Evolutionary conservation across 805 yeast genomes (phyloP).

Genomic region (Candida insectalens): DNA sequence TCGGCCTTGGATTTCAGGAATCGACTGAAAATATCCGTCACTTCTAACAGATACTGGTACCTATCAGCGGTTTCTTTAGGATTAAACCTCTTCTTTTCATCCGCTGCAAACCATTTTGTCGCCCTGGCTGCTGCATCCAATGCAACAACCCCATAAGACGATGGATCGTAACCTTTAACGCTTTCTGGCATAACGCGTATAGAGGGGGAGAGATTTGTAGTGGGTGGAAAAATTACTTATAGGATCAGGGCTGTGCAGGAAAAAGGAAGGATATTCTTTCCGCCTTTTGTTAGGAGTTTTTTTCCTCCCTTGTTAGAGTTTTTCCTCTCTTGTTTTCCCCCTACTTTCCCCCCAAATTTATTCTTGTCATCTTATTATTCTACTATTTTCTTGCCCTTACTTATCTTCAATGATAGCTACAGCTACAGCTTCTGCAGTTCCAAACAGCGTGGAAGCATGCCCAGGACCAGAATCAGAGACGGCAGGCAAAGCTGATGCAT

Average conservation of each 20-base stretch:
- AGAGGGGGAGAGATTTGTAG: not conserved
- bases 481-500: constrained; percentile 93
- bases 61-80: constrained; percentile 54
- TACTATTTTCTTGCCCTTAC: not conserved
- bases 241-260: too few species aligned
- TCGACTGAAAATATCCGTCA: constrained; percentile 59
- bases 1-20: constrained; percentile 57
- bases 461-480: constrained; percentile 94
- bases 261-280: too few species aligned
- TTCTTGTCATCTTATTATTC: too few species aligned
- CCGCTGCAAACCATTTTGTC: constrained; percentile 19
- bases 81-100: constrained; percentile 30
- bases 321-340: too few species aligned
- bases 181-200: not conserved
- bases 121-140: constrained; percentile 6
- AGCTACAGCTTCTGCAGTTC: too few species aligned
- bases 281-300: too few species aligned
- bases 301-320: too few species aligned
- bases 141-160: constrained; percentile 8
- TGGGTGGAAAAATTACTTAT: not conserved
- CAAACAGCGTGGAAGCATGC: too few species aligned
- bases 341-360: too few species aligned
- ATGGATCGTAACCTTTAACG: constrained; percentile 5
- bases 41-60: constrained; percentile 55
- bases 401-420: too few species aligned